phyloP scores from a whole-genome alignment of 2,329 filamentous ascomycete species.

The Phyllosticta citrichinensis region DNA sequence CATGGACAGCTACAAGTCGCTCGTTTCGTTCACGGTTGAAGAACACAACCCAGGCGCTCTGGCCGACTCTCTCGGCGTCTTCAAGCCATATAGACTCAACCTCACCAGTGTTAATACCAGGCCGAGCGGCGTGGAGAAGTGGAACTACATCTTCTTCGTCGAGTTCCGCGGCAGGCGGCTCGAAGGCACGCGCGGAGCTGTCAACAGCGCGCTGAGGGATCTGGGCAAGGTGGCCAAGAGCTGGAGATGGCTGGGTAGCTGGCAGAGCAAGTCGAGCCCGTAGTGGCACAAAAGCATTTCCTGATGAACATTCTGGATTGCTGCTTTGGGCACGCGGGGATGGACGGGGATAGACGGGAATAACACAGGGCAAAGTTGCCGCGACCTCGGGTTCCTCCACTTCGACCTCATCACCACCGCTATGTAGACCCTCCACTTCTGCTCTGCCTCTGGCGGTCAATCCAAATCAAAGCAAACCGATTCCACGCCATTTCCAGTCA shows the following conservation, averaged over 20 bases:
- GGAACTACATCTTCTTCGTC: slow-evolving; percentile 92
- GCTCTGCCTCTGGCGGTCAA: not conserved
- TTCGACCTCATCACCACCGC: not conserved
- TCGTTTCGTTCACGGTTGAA: slow-evolving; percentile 75
- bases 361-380: not conserved
- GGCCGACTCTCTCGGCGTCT: slow-evolving; percentile 69
- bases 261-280: slow-evolving; percentile 30
- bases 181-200: slow-evolving; percentile 45
- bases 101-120: slow-evolving; percentile 84
- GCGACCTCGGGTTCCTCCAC: not conserved
- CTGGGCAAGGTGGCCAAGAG: slow-evolving; percentile 49
- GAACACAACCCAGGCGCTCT: slow-evolving; percentile 72
- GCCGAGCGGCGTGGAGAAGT: slow-evolving; percentile 63
- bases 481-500: not conserved
- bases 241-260: slow-evolving; percentile 62
- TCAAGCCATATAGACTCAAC: slow-evolving; percentile 63
- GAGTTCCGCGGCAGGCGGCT: slow-evolving; percentile 63
- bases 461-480: not conserved
- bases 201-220: slow-evolving; percentile 50
- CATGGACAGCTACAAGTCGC: slow-evolving; percentile 46
- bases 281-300: not conserved
- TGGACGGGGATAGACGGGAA: not conserved
- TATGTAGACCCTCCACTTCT: not conserved
- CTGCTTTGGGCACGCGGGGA: not conserved
- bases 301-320: not conserved